A percentile compares a stretch with the other conserved stretches of the same genome.
phyloP scores from a whole-genome alignment of 2,329 filamentous ascomycete species.

The Fusarium sp. region DNA sequence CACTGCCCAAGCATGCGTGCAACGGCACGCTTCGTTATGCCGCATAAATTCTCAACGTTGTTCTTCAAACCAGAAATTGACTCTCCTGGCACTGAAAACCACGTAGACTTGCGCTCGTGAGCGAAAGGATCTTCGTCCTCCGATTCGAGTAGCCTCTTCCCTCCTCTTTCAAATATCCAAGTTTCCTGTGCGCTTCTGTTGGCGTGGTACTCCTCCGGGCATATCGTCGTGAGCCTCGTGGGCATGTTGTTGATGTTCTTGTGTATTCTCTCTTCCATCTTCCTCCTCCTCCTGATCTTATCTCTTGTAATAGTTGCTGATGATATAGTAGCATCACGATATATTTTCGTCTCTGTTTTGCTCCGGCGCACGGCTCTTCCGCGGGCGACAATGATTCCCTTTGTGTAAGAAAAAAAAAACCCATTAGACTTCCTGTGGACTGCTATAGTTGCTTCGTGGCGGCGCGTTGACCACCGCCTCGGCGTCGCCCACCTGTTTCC shows the following conservation, averaged over 20 bases:
- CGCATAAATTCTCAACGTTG: constrained; percentile 27
- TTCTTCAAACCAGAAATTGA: constrained; percentile 19
- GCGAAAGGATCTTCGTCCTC: constrained; percentile 9
- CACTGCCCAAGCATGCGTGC: constrained; percentile 33
- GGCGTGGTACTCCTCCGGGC: constrained; percentile 35
- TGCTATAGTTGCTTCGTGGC: constrained; percentile 51
- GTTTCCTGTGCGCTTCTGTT: constrained; percentile 38
- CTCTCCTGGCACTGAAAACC: constrained; percentile 22
- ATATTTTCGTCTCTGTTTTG: constrained; percentile 38
- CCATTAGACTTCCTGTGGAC: constrained; percentile 48
- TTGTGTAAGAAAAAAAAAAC: constrained; percentile 41
- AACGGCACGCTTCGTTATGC: constrained; percentile 30
- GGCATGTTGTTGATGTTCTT: constrained; percentile 3
- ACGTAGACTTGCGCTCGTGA: constrained; percentile 11
- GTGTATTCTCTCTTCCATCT: background rate
- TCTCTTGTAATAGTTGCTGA: constrained; percentile 28
- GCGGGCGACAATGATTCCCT: constrained; percentile 42
- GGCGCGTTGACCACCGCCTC: constrained; percentile 76
- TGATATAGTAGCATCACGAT: constrained; percentile 28
- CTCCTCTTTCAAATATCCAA: constrained; percentile 42
- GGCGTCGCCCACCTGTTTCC: constrained; percentile 90
- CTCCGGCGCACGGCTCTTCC: constrained; percentile 41
- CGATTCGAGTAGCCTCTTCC: constrained; percentile 34
- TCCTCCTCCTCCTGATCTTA: constrained; percentile 15
- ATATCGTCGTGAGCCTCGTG: constrained; percentile 23